Evolutionary conservation across 2,329 filamentous ascomycete species (phyloP).

Genomic region (Mycosphaerelloides madeirae): DNA sequence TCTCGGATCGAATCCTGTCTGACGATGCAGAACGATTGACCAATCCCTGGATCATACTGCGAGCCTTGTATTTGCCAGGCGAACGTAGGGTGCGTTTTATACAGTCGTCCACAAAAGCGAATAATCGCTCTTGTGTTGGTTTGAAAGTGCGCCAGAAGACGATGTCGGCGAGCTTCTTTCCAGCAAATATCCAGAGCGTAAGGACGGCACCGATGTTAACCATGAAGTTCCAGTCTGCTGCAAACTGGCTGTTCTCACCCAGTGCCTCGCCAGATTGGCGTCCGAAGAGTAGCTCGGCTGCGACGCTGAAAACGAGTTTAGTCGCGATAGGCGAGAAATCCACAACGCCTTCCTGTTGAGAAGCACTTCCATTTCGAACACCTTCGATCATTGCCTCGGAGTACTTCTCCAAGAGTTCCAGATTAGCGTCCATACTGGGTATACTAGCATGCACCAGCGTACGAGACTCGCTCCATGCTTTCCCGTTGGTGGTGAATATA

Average conservation of each 20-base stretch:
- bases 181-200: background rate
- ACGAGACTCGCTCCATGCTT: background rate
- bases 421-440: background rate
- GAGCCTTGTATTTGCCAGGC: background rate
- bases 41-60: background rate
- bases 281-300: background rate
- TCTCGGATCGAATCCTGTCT: background rate
- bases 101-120: background rate
- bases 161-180: background rate
- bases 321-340: background rate
- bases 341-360: background rate
- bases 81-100: background rate
- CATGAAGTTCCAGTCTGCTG: background rate
- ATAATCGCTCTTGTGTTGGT: background rate
- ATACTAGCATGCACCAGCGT: background rate
- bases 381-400: background rate
- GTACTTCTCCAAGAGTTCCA: background rate
- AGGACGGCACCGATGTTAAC: background rate
- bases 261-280: background rate
- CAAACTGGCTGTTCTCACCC: background rate
- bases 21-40: background rate
- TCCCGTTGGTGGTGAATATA: background rate
- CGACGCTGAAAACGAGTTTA: background rate
- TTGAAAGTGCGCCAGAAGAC: too few relatives aligned
- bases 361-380: background rate